Conservation (phyloP, 768 basidiomycete genomes). For the Hypsizygus marmoreus region DNA sequence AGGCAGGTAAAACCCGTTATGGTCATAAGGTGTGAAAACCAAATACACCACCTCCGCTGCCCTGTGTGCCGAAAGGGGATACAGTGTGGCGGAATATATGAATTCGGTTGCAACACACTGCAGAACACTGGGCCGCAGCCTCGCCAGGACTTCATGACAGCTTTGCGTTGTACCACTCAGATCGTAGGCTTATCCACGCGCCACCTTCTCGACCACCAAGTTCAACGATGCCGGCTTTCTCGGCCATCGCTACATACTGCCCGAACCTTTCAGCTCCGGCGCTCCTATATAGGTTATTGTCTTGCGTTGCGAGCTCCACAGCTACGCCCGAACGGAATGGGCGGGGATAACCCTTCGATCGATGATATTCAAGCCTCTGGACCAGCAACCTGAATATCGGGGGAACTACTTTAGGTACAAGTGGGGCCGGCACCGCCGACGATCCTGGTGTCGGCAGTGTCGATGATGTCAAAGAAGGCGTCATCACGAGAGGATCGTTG, state of each 20-base stretch:
- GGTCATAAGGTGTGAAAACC: background rate
- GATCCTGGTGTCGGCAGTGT: background rate
- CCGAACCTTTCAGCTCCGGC: constrained; percentile 43
- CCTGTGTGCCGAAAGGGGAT: no score
- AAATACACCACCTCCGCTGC: background rate
- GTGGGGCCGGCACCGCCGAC: background rate
- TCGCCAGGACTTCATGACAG: constrained; percentile 8
- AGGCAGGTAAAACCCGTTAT: no score
- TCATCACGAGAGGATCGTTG: no score
- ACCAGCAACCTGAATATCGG: constrained; percentile 37
- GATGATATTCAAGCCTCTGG: constrained; percentile 29
- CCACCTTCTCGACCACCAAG: constrained; percentile 38
- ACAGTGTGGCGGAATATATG: no score
- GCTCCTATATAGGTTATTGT: constrained; percentile 31
- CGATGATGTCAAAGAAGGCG: no score
- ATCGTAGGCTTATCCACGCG: constrained; percentile 40
- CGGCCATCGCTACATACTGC: constrained; percentile 42
- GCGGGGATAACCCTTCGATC: constrained; percentile 30
- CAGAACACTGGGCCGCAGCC: no score
- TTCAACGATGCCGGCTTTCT: constrained; percentile 37
- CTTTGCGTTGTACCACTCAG: constrained; percentile 27
- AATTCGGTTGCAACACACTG: background rate
- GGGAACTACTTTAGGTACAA: constrained; percentile 13
- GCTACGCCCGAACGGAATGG: constrained; percentile 41
- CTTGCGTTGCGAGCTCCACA: constrained; percentile 27